These are phyloP conservation scores for Leishmania aethiopica DNA, from an alignment of 208 protist species.

Conservation along the genomic window DNA sequence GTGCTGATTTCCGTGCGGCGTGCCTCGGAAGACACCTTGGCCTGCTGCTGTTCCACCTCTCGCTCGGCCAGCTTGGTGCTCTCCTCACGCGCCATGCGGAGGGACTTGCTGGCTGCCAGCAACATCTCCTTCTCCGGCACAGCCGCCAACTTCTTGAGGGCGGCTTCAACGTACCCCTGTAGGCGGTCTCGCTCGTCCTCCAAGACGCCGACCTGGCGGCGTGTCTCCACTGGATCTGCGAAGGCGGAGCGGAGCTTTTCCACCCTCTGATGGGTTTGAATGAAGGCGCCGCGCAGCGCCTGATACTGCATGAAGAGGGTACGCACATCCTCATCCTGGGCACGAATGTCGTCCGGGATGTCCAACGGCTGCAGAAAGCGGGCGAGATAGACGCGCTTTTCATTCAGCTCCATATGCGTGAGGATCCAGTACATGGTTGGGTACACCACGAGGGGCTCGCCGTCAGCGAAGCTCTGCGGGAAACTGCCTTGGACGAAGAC, in stretches of 20 bases:
- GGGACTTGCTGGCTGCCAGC: slow-evolving; percentile 65
- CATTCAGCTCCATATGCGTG: slow-evolving; percentile 84
- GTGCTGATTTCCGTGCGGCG: slow-evolving; percentile 78
- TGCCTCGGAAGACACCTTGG: slow-evolving; percentile 69
- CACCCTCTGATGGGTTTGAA: slow-evolving; percentile 82
- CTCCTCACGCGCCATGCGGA: slow-evolving; percentile 80
- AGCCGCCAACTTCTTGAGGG: slow-evolving; percentile 69
- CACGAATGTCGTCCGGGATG: slow-evolving; percentile 84
- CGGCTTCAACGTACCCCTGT: slow-evolving; percentile 68
- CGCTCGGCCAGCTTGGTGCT: slow-evolving; percentile 71
- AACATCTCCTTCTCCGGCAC: slow-evolving; percentile 84
- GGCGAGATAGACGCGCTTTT: slow-evolving; percentile 91
- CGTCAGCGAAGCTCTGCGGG: slow-evolving; percentile 71
- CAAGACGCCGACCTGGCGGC: slow-evolving; percentile 64
- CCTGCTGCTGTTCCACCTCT: slow-evolving; percentile 81
- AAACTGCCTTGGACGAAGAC: slow-evolving; percentile 74
- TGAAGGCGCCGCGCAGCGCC: slow-evolving; percentile 74
- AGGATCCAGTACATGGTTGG: slow-evolving; percentile 91
- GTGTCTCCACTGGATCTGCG: slow-evolving; percentile 77
- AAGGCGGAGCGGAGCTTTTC: slow-evolving; percentile 72
- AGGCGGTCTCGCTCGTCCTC: slow-evolving; percentile 84
- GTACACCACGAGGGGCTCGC: slow-evolving; percentile 85
- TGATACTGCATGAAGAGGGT: slow-evolving; percentile 87
- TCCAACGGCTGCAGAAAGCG: slow-evolving; percentile 88
- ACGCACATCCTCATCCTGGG: slow-evolving; percentile 89